Percentiles rank a stretch among this genome's conserved stretches.
Conservation (phyloP, 352 stramenopile species). For the Globisporangium viniferum region DNA sequence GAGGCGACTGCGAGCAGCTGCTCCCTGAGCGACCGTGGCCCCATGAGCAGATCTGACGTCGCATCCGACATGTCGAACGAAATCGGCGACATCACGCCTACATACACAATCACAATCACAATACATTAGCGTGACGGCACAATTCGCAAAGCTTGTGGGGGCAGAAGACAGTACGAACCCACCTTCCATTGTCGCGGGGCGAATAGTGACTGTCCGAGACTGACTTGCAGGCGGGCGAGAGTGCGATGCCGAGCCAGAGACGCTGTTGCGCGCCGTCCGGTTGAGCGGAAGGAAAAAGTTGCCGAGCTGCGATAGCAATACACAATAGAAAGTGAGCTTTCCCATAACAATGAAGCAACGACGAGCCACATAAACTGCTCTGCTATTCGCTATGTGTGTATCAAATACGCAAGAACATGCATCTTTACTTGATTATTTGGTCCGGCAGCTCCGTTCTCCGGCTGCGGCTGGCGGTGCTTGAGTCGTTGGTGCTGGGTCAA, state of each 20-base stretch:
- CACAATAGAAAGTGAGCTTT: neutral
- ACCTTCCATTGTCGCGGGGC: constrained; percentile 43
- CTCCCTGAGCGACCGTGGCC: constrained; percentile 11
- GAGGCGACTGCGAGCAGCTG: constrained; percentile 3
- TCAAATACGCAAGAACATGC: neutral
- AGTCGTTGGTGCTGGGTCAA: constrained; percentile 78
- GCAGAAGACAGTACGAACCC: neutral
- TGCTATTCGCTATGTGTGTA: neutral
- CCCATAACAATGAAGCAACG: neutral
- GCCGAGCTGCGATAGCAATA: constrained; percentile 20
- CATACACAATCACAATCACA: neutral
- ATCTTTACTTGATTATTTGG: constrained; percentile 34
- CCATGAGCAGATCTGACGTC: constrained; percentile 15
- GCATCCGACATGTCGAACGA: constrained; percentile 10
- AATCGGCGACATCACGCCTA: constrained; percentile 15
- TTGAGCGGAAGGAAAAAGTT: constrained; percentile 52
- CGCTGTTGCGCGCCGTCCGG: constrained; percentile 20
- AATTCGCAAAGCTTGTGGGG: neutral
- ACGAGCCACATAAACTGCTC: no score
- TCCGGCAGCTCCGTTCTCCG: constrained; percentile 21
- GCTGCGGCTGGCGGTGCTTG: constrained; percentile 51
- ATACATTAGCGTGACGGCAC: no score
- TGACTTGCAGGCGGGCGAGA: constrained; percentile 1
- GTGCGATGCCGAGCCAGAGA: constrained; percentile 8
- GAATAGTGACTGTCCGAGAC: constrained; percentile 50